Conservation (phyloP, 73 alveolate genomes). For the Stentor coeruleus region DNA sequence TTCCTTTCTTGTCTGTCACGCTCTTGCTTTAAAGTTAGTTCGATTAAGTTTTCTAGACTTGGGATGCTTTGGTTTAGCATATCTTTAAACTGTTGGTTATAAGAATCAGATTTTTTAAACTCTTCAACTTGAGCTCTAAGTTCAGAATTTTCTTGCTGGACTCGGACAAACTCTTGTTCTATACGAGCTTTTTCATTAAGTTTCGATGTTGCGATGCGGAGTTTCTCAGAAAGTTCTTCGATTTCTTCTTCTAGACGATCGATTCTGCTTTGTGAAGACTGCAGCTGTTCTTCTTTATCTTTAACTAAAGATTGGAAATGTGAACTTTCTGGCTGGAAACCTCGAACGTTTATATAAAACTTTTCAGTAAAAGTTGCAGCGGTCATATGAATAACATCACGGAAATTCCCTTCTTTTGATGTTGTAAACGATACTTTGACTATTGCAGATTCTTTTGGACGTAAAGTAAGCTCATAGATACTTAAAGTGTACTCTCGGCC, state of each 20-base stretch:
- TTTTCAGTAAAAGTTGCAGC: neutral
- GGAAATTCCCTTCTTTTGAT: neutral
- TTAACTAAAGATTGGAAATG: neutral
- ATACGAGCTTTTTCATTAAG: neutral
- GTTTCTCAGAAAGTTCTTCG: neutral
- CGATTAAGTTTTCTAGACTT: conserved; percentile 38
- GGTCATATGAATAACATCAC: neutral
- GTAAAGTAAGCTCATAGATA: neutral
- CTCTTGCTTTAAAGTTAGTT: conserved; percentile 40
- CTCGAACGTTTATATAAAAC: neutral
- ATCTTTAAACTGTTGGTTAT: conserved; percentile 20
- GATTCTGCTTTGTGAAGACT: neutral
- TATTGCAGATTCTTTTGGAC: neutral
- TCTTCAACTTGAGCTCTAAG: neutral
- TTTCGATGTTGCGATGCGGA: neutral
- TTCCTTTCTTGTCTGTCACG: conserved; percentile 36
- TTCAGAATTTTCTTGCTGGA: neutral
- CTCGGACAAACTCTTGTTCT: neutral
- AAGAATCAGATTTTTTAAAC: neutral
- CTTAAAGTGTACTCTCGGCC: neutral
- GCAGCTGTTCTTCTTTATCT: conserved; percentile 1
- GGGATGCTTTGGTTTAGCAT: conserved; percentile 43
- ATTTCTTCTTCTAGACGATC: neutral
- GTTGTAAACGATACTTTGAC: neutral
- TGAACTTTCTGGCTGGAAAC: neutral